Evolutionary conservation across 192 early-diverging fungal genomes (phyloP), one percentile per base, ranked within the genome.

Genomic region (Umbelopsis ramanniana): DNA sequence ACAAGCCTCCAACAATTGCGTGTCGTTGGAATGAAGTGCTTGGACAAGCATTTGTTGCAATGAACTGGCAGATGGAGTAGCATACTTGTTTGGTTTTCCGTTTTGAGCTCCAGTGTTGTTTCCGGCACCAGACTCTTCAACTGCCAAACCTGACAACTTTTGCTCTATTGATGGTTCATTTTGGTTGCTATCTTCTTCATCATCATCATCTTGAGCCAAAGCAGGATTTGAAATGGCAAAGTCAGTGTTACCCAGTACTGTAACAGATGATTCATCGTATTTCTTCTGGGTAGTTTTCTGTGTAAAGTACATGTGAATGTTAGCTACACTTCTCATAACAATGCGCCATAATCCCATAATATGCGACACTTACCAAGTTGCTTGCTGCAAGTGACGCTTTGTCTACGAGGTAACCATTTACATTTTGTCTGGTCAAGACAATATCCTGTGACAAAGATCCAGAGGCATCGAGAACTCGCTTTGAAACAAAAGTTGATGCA

Each of bases 21-120:
- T 40, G 55, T 87, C 86, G 33, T 84, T 83, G 22, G 86, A 84
- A 38, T 87, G 86, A 52, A 87, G 66, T 48, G 86, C 86, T 73
- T 87, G 86, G 6, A 87, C 76, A 17, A 87, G 67, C 72, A 85
- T 83, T 23, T 81, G 74, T 47, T 85, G 84, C 29, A 87, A 60
- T 12, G 86, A 85, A 33, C 83, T 79, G 22, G 83, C 86, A 66
- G 82, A 72, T 48, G 82, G 77, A 52, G 72, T 77, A 21, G 72
- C 15, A 38, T 66, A 29, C 23, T 75, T 48, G 69, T 52, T 66
- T 33, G 47, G 37, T 19, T 54, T 48, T 21, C 17, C 2, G 37
- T 50, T 73, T 9, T 67, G 55, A 21, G 2, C 75, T 68, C 75
- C 54, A 55, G 67, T 14, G 72, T 47, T 23, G 48, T 55, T 17